Evolutionary conservation across 495 filamentous ascomycete species (phyloP), one percentile per base, ranked within the genome.

Genomic region (Penicillium roqueforti): DNA sequence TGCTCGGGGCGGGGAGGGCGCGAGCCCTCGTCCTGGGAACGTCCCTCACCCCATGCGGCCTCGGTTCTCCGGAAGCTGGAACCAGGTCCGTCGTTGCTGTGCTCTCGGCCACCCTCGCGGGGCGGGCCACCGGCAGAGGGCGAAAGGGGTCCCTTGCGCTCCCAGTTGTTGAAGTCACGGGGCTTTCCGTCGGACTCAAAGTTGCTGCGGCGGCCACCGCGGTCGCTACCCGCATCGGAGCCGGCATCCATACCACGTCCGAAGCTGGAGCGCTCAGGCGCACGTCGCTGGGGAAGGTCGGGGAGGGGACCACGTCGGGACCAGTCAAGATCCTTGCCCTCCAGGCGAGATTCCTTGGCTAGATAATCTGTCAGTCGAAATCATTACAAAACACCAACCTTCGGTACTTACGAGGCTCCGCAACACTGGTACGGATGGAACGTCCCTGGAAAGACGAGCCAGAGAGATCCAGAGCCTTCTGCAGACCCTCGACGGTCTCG

Each of bases 101-200:
- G 32, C 32, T 36, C 32, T 75, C 88, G 85, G 49, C 88, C 86
- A 43, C 83, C 84, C 59, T 89, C 87, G 76, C 53, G 71, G 74
- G 22, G 75, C 66, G 11, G 74, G 65, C 36, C 77, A 80, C 85
- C 79, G 34, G 78, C 66, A 28, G 86, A 69, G 9, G 92, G 88
- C 38, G 92, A 87, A 40, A 96, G 80, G 25, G 95, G 93, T 20
- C 93, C 95, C 63, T 91, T 92, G 51, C 93, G 88, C 70, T 96
- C 92, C 93, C 93, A 98, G 73, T 91, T 93, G 54, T 82, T 78
- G 59, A 97, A 88, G 62, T 96, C 90, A 20, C 92, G 86, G 47
- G 87, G 73, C 68, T 91, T 95, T 56, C 88, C 87, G 65, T 96
- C 90, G 54, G 85, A 84, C 71, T 80, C 76, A 51, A 80, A 82